Conservation (phyloP, 2,329 filamentous ascomycete species). For the Aspergillus alliaceus region DNA sequence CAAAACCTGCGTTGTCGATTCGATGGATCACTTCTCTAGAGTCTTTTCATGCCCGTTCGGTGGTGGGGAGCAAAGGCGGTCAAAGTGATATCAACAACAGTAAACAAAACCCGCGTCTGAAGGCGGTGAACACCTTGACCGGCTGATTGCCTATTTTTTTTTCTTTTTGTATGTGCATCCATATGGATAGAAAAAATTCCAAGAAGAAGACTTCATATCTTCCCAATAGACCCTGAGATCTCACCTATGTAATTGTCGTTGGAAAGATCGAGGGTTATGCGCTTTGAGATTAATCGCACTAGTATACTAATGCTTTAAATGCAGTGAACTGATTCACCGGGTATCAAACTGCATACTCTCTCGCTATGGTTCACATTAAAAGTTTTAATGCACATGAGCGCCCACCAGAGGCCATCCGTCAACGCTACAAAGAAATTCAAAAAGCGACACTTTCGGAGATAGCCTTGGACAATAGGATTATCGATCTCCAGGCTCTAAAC, state of each 20-base stretch:
- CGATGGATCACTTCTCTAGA: slow-evolving; percentile 52
- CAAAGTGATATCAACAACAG: slow-evolving; percentile 23
- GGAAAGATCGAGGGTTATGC: neutral
- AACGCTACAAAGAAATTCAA: slow-evolving; percentile 73
- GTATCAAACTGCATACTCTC: neutral
- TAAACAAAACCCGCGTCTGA: slow-evolving; percentile 36
- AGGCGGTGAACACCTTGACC: slow-evolving; percentile 32
- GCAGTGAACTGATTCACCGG: neutral
- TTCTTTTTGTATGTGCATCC: neutral
- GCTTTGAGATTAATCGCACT: neutral
- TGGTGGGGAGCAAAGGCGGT: slow-evolving; percentile 48
- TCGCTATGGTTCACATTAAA: slow-evolving; percentile 34
- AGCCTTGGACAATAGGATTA: slow-evolving; percentile 56
- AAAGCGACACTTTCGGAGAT: slow-evolving; percentile 57
- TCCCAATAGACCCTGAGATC: neutral
- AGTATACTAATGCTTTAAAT: neutral
- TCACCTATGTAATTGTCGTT: neutral
- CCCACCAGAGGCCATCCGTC: slow-evolving; percentile 68
- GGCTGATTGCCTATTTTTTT: slow-evolving; percentile 10
- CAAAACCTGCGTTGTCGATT: slow-evolving; percentile 23
- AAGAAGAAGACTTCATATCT: neutral
- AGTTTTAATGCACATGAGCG: slow-evolving; percentile 73
- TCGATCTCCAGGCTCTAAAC: slow-evolving; percentile 52
- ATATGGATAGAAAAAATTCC: neutral
- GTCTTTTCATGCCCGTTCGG: slow-evolving; percentile 43